A percentile compares a stretch with the other conserved stretches of the same genome.
phyloP scores from a whole-genome alignment of 176 grass and related monocot genomes.

The Phoenix dactylifera region DNA sequence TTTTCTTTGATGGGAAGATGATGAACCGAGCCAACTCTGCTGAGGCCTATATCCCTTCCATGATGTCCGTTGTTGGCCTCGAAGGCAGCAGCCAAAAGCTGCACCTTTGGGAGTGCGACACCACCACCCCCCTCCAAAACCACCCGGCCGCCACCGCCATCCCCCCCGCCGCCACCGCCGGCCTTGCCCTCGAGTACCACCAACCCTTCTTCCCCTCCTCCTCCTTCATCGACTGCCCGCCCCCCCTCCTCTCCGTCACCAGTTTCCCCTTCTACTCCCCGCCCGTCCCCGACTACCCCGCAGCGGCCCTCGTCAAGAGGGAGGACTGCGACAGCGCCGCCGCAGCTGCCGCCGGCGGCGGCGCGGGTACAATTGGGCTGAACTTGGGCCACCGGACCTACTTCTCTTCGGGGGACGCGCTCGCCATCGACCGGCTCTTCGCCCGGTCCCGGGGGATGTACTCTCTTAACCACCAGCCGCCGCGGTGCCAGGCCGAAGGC shows the following conservation, averaged over 20 bases:
- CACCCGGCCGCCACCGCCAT: conserved; percentile 11
- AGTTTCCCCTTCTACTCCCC: too few species aligned
- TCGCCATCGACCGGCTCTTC: conserved; percentile 45
- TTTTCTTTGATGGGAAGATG: conserved; percentile 9
- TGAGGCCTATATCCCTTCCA: conserved; percentile 8
- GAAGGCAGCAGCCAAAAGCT: background rate
- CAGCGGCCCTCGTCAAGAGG: conserved; percentile 49
- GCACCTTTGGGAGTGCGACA: conserved; percentile 15
- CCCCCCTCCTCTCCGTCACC: conserved; percentile 18
- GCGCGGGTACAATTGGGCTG: conserved; percentile 44
- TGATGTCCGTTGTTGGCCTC: conserved; percentile 3
- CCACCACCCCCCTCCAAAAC: conserved; percentile 28
- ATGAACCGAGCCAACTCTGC: conserved; percentile 10
- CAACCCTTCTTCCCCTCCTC: conserved; percentile 28
- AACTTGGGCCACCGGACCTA: conserved; percentile 81
- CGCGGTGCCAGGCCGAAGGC: conserved; percentile 74
- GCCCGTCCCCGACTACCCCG: conserved; percentile 24
- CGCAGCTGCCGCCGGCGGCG: background rate
- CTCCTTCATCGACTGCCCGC: conserved; percentile 11
- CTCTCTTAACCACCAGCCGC: conserved; percentile 49
- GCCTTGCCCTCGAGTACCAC: conserved; percentile 11
- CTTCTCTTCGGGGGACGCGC: conserved; percentile 60
- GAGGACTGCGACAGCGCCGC: conserved; percentile 23
- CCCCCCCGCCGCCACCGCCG: conserved; percentile 18
- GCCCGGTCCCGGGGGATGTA: conserved; percentile 20